phyloP scores from a whole-genome alignment of 2,329 filamentous ascomycete species.

The Ascosphaera apis region DNA sequence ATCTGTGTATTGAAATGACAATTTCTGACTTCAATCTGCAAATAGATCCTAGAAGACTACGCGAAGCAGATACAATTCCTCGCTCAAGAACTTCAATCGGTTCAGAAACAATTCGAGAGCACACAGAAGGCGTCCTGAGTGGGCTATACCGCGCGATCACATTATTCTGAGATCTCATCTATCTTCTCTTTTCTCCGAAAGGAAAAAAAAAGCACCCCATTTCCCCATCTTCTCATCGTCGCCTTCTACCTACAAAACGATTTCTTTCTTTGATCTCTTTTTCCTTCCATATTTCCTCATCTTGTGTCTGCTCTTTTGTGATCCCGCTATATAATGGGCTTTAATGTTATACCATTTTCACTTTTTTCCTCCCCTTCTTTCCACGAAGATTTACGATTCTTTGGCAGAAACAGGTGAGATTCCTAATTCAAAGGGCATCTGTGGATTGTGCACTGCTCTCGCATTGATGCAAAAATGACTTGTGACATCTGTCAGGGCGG shows the following conservation, averaged over 20 bases:
- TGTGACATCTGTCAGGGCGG: no score
- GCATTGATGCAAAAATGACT: no score
- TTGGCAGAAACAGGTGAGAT: no score
- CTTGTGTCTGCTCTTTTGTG: no score
- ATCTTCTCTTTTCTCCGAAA: constrained; percentile 6
- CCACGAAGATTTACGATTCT: no score
- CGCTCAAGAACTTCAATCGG: constrained; percentile 34
- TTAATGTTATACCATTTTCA: neutral
- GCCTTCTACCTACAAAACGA: constrained; percentile 3
- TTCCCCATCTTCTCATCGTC: constrained; percentile 3
- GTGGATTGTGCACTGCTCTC: no score
- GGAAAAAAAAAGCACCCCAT: constrained; percentile 6
- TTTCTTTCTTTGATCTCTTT: neutral
- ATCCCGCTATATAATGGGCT: no score
- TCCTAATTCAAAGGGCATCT: no score
- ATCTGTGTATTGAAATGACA: no score
- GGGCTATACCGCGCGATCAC: no score
- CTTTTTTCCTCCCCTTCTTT: neutral
- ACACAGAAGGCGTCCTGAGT: constrained; percentile 23
- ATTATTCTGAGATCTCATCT: no score
- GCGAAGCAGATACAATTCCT: constrained; percentile 31
- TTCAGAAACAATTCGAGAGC: constrained; percentile 35
- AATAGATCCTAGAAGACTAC: constrained; percentile 27
- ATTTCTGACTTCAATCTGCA: neutral
- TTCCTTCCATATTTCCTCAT: neutral